Base-by-base conservation (phyloP, 2,329 filamentous ascomycete species). In the Samsoniella hepiali region DNA sequence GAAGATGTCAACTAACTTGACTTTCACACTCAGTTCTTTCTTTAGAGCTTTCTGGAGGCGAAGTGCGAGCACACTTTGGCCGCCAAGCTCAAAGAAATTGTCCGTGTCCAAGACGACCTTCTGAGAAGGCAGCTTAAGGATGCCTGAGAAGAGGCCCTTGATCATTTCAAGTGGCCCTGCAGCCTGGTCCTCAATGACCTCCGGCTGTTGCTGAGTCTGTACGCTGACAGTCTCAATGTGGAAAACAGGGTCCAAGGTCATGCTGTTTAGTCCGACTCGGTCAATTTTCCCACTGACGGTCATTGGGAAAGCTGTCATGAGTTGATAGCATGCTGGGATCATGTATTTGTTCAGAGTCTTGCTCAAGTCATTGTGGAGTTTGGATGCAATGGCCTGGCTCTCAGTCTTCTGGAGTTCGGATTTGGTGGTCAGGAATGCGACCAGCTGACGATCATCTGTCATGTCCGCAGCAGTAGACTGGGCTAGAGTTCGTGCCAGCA, bases 1-100 rank as follows among this genome's bases (percentile, higher is more conserved):
- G 58, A 71, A 70, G 31, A 71, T 58, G 27, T 67, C 66, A 13
- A 69, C 67, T 2, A 71, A 63, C 27, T 68, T 65, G 42, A 68
- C 68, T 1, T 69, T 68, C 61, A 70, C 66, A 63, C 68, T 68
- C 65, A 71, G 68, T 36, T 67, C 65, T 56, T 68, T 69, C 63
- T 69, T 70, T 45, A 72, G 60, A 51, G 66, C 66, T 29, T 69
- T 67, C 49, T 70, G 68, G 17, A 72, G 69, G 10, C 70, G 58
- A 29, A 71, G 66, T 22, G 70, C 67, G 10, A 71, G 67, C 44
- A 70, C 67, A 38, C 68, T 69, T 63, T 71, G 69, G 45, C 69
- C 69, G 9, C 70, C 70, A 22, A 63, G 65, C 53, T 71, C 67
- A 58, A 71, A 71, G 63, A 71, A 70, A 36, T 67, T 69, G 40